These are phyloP conservation scores for Pyrenochaeta sp. DNA, from an alignment of 2,329 filamentous ascomycete genomes.

Conservation along the genomic window DNA sequence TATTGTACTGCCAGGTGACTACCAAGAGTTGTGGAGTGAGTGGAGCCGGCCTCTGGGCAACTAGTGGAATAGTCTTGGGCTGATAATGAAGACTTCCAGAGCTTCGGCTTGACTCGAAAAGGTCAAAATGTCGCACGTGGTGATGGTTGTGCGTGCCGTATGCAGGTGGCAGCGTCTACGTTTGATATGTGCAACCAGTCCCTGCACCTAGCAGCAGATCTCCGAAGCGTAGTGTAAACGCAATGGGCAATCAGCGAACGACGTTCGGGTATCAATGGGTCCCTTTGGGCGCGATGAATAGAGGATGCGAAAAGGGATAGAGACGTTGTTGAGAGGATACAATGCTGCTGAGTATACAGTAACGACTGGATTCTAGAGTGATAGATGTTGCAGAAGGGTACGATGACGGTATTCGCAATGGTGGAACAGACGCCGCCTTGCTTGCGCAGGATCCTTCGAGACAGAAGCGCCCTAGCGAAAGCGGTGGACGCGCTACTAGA, in stretches of 20 bases:
- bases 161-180: slow-evolving; percentile 16
- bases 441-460: slow-evolving; percentile 19
- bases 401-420: slow-evolving; percentile 6
- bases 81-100: slow-evolving; percentile 19
- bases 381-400: neutral
- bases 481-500: slow-evolving; percentile 19
- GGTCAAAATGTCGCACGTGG: slow-evolving; percentile 23
- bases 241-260: slow-evolving; percentile 22
- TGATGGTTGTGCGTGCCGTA: slow-evolving; percentile 17
- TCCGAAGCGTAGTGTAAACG: slow-evolving; percentile 21
- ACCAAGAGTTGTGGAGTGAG: slow-evolving; percentile 3
- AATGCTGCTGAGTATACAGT: neutral
- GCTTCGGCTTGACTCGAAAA: slow-evolving; percentile 21
- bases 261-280: slow-evolving; percentile 28
- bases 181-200: slow-evolving; percentile 19
- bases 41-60: neutral
- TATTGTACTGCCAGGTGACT: slow-evolving; percentile 26
- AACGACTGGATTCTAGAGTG: neutral
- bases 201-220: slow-evolving; percentile 27
- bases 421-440: slow-evolving; percentile 11
- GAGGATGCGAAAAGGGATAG: neutral
- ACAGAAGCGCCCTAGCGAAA: slow-evolving; percentile 28
- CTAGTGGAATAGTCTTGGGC: slow-evolving; percentile 8
- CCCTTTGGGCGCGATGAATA: slow-evolving; percentile 13
- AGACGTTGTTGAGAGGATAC: neutral